Evolutionary conservation across 2,329 filamentous ascomycete genomes (phyloP), one percentile per base, ranked within the genome.

Genomic region (Hypoxylon sp.): DNA sequence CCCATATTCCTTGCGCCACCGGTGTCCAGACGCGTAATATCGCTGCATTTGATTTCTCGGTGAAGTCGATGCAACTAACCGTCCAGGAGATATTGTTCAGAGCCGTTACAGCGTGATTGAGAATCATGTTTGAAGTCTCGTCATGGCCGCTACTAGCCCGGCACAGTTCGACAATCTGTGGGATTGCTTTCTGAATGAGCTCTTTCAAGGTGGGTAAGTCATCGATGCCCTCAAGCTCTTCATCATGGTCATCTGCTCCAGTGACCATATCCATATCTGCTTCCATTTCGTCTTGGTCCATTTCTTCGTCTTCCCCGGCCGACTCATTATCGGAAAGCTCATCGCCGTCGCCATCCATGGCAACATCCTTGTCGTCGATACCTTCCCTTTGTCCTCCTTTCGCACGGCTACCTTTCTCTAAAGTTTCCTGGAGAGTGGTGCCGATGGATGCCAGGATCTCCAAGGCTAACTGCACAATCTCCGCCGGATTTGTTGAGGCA

Each of bases 21-120:
- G 86, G 85, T 1, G 78, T 77, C 90, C 90, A 92, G 3, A 83
- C 83, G 53, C 79, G 80, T 58, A 83, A 82, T 61, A 91, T 82
- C 62, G 82, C 80, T 3, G 82, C 79, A 75, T 88, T 88, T 57
- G 84, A 82, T n/a, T 81, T 79, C 33, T 86, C 83, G 25, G 84
- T 81, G 73, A 89, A 89, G 77, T 90, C 88, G 72, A 90, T 81
- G 73, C 86, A 85, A 7, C 88, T 89, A 44, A 90, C 82, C 10
- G 89, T 90, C 89, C 90, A 92, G 59, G 89, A 83, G 59, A 91
- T 86, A 78, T 92, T 92, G 81, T 88, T 91, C 65, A 92, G 82
- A 14, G 88, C 85, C 1, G 87, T 86, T 25, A 92, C 79, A 17
- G 89, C 86, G 71, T 86, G 84, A 20, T 78, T 78, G 69, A 87